phyloP scores from a whole-genome alignment of 345 rosid genomes.

The Clarkia xantiana region DNA sequence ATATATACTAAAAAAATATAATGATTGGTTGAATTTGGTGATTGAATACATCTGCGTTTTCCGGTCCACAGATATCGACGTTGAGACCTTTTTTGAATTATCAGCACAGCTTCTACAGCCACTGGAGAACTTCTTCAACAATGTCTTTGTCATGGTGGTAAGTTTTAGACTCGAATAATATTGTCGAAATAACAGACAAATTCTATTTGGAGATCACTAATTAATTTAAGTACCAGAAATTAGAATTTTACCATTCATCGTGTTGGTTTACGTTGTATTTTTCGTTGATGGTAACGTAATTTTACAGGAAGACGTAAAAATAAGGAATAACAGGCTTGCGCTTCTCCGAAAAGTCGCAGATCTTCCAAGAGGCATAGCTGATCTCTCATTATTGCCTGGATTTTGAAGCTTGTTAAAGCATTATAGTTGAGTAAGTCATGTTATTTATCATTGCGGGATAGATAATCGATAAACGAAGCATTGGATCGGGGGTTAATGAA shows the following conservation, averaged over 20 bases:
- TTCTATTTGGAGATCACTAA: too few relatives aligned
- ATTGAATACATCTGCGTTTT: neutral
- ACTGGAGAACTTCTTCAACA: conserved; percentile 75
- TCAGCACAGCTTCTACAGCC: conserved; percentile 57
- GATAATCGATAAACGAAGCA: too few relatives aligned
- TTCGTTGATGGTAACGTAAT: neutral
- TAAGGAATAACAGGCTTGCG: conserved; percentile 63
- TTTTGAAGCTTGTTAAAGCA: conserved; percentile 48
- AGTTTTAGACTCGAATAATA: conserved; percentile 12
- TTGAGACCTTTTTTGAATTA: conserved; percentile 60
- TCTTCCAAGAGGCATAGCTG: conserved; percentile 67
- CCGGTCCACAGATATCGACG: conserved; percentile 37
- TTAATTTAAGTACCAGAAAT: too few relatives aligned
- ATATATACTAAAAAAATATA: too few relatives aligned
- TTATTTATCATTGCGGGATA: too few relatives aligned
- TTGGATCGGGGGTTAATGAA: too few relatives aligned
- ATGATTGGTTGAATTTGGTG: neutral
- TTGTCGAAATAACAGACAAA: too few relatives aligned
- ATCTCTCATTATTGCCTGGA: conserved; percentile 68
- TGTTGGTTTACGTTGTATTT: neutral
- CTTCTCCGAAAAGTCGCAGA: conserved; percentile 60
- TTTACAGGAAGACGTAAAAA: conserved; percentile 62
- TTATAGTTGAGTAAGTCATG: too few relatives aligned
- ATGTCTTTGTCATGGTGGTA: conserved; percentile 98
- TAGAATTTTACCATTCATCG: too few relatives aligned